A percentile compares a stretch with the other conserved stretches of the same genome.
Evolutionary conservation across 2,329 filamentous ascomycete genomes (phyloP).

Genomic region (Malbranchea cinnamomea): DNA sequence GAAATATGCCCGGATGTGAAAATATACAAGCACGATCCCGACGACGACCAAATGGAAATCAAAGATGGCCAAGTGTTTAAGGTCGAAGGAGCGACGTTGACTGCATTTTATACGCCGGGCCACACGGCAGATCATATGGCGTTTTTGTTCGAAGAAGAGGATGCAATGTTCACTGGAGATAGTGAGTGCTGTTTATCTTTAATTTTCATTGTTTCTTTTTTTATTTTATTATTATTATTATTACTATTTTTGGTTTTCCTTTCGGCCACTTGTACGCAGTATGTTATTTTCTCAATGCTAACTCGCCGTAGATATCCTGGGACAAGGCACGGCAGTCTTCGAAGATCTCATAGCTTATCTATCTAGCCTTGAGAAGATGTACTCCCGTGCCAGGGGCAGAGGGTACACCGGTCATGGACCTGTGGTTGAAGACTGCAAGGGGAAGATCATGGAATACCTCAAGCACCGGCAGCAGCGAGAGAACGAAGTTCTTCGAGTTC

Average conservation of each 20-base stretch:
- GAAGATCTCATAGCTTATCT: constrained; percentile 61
- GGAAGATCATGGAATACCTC: constrained; percentile 70
- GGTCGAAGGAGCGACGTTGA: constrained; percentile 44
- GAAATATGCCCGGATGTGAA: constrained; percentile 45
- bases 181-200: constrained; percentile 32
- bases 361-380: constrained; percentile 54
- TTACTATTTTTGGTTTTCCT: constrained; percentile 1
- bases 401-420: constrained; percentile 84
- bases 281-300: not conserved
- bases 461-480: constrained; percentile 66
- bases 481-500: constrained; percentile 54
- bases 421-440: constrained; percentile 55
- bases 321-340: constrained; percentile 75
- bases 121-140: constrained; percentile 74
- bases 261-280: too few species aligned
- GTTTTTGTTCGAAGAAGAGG: constrained; percentile 60
- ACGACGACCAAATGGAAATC: constrained; percentile 37
- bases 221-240: not conserved
- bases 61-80: constrained; percentile 38
- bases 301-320: constrained; percentile 46
- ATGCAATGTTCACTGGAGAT: constrained; percentile 77
- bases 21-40: constrained; percentile 53
- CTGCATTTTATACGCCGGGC: constrained; percentile 53
- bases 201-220: constrained; percentile 1
- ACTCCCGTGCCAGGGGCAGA: constrained; percentile 40